Percentiles rank a stretch among this genome's conserved stretches.
These are phyloP conservation scores for Hansenula lynferdii DNA, from an alignment of 1,139 yeast genomes.

Conservation along the genomic window DNA sequence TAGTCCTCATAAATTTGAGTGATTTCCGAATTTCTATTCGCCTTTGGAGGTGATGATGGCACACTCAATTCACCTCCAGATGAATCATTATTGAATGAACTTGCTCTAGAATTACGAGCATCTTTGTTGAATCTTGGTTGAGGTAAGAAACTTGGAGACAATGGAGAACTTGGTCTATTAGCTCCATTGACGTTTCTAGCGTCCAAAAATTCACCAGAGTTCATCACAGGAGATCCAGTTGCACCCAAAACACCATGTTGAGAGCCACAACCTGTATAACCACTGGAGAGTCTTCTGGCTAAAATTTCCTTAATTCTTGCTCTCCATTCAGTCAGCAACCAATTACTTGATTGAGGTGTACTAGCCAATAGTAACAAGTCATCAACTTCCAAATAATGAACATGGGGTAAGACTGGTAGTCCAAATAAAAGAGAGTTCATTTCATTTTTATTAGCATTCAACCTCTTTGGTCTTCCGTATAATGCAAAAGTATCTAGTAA, in stretches of 20 bases:
- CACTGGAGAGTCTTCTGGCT: slow-evolving; percentile 58
- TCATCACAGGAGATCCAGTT: slow-evolving; percentile 37
- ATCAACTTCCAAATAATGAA: slow-evolving; percentile 68
- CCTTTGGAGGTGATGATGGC: slow-evolving; percentile 12
- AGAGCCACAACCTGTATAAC: slow-evolving; percentile 84
- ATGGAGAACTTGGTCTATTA: slow-evolving; percentile 25
- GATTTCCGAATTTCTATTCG: slow-evolving; percentile 21
- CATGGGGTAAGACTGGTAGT: slow-evolving; percentile 83
- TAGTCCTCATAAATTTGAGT: slow-evolving; percentile 24
- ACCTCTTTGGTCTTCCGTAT: slow-evolving; percentile 86
- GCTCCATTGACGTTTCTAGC: slow-evolving; percentile 10
- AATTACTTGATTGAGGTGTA: slow-evolving; percentile 31
- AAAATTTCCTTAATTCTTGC: slow-evolving; percentile 57
- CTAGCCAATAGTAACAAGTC: slow-evolving; percentile 45
- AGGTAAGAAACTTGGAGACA: slow-evolving; percentile 24
- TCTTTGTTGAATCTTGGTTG: slow-evolving; percentile 20
- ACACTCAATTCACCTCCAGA: slow-evolving; percentile 8
- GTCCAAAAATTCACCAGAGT: slow-evolving; percentile 31
- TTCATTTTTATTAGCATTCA: slow-evolving; percentile 86
- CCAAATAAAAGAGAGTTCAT: slow-evolving; percentile 79
- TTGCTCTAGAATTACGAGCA: slow-evolving; percentile 16
- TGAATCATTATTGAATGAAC: slow-evolving; percentile 14
- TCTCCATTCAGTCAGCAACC: slow-evolving; percentile 75
- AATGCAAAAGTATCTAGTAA: slow-evolving; percentile 79
- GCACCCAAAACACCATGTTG: slow-evolving; percentile 59